These are phyloP conservation scores for Cystobasidiaceae sp. DNA, from an alignment of 1,284 basidiomycete genomes.

Conservation along the genomic window DNA sequence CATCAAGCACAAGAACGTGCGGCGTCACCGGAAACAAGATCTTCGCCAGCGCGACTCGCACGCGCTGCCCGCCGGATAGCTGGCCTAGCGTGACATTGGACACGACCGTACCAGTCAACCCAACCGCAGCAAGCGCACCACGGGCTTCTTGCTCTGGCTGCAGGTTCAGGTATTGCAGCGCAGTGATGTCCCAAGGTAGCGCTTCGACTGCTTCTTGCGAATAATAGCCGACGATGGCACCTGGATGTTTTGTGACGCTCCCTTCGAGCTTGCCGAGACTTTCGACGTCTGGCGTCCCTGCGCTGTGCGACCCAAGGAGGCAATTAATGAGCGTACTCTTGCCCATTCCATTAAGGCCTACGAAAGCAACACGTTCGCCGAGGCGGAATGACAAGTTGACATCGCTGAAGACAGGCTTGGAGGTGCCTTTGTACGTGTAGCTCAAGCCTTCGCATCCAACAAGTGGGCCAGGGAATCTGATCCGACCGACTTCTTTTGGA, in stretches of 20 bases:
- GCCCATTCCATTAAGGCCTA: constrained; percentile 56
- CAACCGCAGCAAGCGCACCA: constrained; percentile 53
- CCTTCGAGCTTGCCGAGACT: constrained; percentile 55
- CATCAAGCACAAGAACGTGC: constrained; percentile 60
- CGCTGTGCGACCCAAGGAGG: constrained; percentile 46
- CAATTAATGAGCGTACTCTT: constrained; percentile 59
- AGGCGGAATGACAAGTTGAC: constrained; percentile 58
- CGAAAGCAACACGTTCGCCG: constrained; percentile 56
- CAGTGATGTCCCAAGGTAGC: constrained; percentile 41
- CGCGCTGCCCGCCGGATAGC: constrained; percentile 61
- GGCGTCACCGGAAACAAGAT: constrained; percentile 52
- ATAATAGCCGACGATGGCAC: constrained; percentile 55
- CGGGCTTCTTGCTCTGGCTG: constrained; percentile 51
- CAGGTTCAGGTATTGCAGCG: constrained; percentile 50
- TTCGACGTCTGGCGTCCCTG: constrained; percentile 46
- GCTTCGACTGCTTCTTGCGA: constrained; percentile 49
- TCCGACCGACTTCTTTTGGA: constrained; percentile 51
- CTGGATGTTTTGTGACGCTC: constrained; percentile 56
- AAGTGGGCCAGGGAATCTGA: constrained; percentile 56
- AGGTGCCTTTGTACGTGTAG: constrained; percentile 49
- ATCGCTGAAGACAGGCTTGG: constrained; percentile 52
- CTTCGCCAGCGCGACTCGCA: constrained; percentile 54
- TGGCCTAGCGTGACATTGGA: constrained; percentile 51
- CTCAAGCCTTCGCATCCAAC: constrained; percentile 54
- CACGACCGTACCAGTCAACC: constrained; percentile 53